Base-by-base conservation (phyloP, 768 basidiomycete genomes). In the Amanita muscaria region DNA sequence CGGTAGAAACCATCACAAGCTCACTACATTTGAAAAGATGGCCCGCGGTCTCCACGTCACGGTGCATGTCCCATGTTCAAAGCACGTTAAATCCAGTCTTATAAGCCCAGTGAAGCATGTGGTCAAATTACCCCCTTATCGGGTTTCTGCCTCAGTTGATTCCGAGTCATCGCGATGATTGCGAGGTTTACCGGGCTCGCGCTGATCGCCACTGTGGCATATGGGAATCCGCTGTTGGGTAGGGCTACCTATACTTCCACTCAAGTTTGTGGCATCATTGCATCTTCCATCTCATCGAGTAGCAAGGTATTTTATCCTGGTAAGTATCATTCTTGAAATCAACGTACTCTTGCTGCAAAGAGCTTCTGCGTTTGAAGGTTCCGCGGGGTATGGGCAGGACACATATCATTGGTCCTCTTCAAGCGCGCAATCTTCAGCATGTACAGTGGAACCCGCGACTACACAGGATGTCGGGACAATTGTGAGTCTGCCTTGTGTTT, bases 261-360 rank as follows among this genome's bases (percentile, higher is more conserved):
- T 6, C 8, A 34, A 74, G 74, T 51, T 25, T 53, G 27, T 57
- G 63, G 24, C 12, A 4, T 32, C 23, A 75, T 75, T 11, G 53
- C 53, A 11, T 35, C 42, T 1, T 57, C 60, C 0, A 57, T 75
- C 5, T 75, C 77, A 1, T 56, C 60, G 3, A 62, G 65, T 2
- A 76, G 73, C 8, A 59, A 59, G 2, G 76, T 79, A 5, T 70
- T 66, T 43, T 74, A 61, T 48, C 58, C 62, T 2, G 57, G 75
- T 74, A 24, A 15, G 31, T 11, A 6, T 24, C 36, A 8, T 10
- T 25, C 7, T 16, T 21, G 11, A 3, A 7, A n/a, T 32, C 42
- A 14, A 18, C 12, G 7, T n/a, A 2, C 30, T n/a, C 6, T 2
- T 25, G 4, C 33, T 48, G 38, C 36, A 16, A 40, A 32, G 12